Conservation (phyloP, 169 alveolate genomes). For the Fabrea salina region DNA sequence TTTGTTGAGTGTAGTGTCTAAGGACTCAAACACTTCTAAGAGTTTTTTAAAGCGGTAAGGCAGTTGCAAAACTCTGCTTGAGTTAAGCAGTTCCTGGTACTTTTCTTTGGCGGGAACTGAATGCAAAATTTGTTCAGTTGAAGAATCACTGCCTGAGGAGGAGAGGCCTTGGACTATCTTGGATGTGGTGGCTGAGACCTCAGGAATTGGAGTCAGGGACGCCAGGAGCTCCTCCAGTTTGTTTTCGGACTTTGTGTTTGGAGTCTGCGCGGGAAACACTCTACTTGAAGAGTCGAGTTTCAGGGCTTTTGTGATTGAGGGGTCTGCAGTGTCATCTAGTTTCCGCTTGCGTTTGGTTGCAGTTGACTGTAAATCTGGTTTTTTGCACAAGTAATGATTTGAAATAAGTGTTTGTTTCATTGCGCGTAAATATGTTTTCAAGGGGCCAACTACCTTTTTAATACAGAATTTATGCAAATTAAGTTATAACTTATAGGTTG, state of each 20-base stretch:
- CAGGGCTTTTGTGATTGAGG: background rate
- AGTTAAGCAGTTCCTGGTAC: constrained; percentile 3
- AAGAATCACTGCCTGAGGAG: background rate
- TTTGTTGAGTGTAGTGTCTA: background rate
- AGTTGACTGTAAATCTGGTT: background rate
- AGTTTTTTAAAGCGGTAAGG: constrained; percentile 12
- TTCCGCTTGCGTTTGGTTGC: background rate
- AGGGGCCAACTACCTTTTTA: no score
- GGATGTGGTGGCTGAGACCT: background rate
- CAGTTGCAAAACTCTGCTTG: background rate
- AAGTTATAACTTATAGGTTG: background rate
- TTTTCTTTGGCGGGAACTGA: constrained; percentile 30
- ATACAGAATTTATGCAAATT: background rate
- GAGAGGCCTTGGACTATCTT: background rate
- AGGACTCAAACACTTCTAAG: background rate
- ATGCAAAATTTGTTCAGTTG: background rate
- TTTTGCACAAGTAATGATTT: background rate
- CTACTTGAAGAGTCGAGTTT: no score
- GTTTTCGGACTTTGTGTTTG: background rate
- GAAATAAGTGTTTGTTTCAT: background rate
- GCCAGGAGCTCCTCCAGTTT: background rate
- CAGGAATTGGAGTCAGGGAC: background rate
- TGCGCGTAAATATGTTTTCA: no score
- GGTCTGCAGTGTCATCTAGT: background rate
- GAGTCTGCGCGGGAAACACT: no score